phyloP scores from a whole-genome alignment of 2,329 filamentous ascomycete species.

The Apiospora rasikravindrae region DNA sequence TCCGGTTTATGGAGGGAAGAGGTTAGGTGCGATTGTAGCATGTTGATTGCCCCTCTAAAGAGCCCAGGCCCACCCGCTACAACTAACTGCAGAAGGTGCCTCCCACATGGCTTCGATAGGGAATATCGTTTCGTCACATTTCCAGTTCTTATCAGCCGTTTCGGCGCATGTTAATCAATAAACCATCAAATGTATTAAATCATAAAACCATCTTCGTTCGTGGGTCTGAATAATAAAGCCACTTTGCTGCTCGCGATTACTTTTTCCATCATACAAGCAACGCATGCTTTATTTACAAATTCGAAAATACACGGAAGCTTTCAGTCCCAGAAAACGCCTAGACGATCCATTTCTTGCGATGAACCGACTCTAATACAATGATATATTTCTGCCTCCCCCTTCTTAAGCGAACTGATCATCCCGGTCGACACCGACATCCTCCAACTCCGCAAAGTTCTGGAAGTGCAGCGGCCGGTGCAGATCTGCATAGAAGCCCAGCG shows the following conservation, averaged over 20 bases:
- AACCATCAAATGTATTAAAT: neutral
- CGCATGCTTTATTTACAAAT: conserved; percentile 3
- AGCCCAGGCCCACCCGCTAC: neutral
- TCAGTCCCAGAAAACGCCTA: neutral
- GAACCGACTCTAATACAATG: neutral
- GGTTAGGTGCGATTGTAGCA: neutral
- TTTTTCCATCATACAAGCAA: conserved; percentile 10
- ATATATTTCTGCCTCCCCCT: neutral
- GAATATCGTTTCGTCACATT: neutral
- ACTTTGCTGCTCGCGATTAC: neutral
- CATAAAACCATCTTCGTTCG: neutral
- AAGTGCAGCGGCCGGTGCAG: conserved; percentile 94
- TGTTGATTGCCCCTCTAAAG: neutral
- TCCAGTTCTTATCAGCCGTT: neutral
- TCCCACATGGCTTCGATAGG: neutral
- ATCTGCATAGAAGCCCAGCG: conserved; percentile 87
- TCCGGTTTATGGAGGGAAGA: neutral
- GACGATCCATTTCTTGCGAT: neutral
- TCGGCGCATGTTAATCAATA: neutral
- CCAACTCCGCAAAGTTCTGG: conserved; percentile 94
- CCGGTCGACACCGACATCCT: conserved; percentile 95
- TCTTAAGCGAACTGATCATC: conserved; percentile 88
- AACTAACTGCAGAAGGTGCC: neutral
- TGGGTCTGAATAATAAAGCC: neutral
- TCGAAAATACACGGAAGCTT: conserved; percentile 11